These are phyloP conservation scores for Nicotiana obtusifolia DNA, from an alignment of 257 asterid genomes.

Conservation along the genomic window DNA sequence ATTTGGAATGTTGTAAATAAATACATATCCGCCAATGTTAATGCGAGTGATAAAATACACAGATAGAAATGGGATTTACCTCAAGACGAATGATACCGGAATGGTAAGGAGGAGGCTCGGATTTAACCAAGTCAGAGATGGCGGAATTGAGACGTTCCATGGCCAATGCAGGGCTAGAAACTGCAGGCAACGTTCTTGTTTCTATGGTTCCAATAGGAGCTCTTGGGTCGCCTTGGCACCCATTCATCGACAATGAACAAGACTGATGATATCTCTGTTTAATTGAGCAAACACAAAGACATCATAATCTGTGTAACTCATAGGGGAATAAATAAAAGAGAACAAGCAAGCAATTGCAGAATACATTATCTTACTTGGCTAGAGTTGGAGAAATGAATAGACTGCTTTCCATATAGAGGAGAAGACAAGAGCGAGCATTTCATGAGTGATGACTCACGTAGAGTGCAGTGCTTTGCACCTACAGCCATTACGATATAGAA, in stretches of 20 bases:
- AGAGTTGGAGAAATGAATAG: slow-evolving; percentile 28
- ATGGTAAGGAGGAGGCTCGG: slow-evolving; percentile 26
- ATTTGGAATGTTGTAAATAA: too few species aligned
- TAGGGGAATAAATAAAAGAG: not conserved
- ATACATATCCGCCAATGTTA: too few species aligned
- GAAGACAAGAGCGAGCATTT: slow-evolving; percentile 29
- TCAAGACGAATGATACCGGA: slow-evolving; percentile 83
- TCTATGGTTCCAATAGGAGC: slow-evolving; percentile 57
- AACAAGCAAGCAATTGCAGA: not conserved
- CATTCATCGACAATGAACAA: slow-evolving; percentile 58
- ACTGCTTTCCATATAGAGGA: slow-evolving; percentile 36
- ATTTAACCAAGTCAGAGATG: slow-evolving; percentile 40
- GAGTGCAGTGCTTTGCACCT: slow-evolving; percentile 25
- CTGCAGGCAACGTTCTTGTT: slow-evolving; percentile 51
- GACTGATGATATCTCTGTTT: slow-evolving; percentile 40
- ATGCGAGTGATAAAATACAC: not conserved
- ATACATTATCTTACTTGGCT: not conserved
- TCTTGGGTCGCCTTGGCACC: slow-evolving; percentile 53
- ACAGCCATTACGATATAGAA: slow-evolving; percentile 24
- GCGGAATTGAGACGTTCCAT: slow-evolving; percentile 58
- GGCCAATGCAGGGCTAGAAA: slow-evolving; percentile 44
- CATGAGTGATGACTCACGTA: slow-evolving; percentile 14
- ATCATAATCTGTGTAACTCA: not conserved
- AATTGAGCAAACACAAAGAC: not conserved
- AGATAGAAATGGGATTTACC: slow-evolving; percentile 41